Evolutionary conservation across 768 basidiomycete species (phyloP).

Genomic region (Lactarius evosmus): DNA sequence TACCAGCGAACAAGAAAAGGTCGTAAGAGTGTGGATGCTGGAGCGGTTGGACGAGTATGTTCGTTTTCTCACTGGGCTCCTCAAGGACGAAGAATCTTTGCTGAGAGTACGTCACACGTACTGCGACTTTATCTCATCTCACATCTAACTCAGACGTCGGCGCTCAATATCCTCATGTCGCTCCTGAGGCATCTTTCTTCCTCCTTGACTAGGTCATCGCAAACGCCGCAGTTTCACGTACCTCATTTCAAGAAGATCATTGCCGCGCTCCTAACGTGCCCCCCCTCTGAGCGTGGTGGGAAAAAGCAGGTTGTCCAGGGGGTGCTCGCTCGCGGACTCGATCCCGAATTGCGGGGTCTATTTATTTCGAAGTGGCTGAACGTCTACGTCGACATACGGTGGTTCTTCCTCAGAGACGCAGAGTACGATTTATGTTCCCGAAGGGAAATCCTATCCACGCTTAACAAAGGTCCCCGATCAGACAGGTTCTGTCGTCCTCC

Average conservation of each 20-base stretch:
- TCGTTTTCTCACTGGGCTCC: constrained; percentile 60
- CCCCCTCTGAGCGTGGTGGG: constrained; percentile 41
- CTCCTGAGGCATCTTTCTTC: constrained; percentile 76
- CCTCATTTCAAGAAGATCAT: constrained; percentile 66
- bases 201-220: constrained; percentile 44
- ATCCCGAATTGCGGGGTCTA: constrained; percentile 56
- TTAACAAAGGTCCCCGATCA: constrained; percentile 33
- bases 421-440: constrained; percentile 44
- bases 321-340: constrained; percentile 40
- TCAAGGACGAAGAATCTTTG: constrained; percentile 73
- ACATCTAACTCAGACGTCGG: constrained; percentile 49
- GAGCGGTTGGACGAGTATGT: constrained; percentile 70
- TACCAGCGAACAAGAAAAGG: constrained; percentile 53
- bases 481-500: constrained; percentile 32
- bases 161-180: constrained; percentile 73
- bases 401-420: constrained; percentile 83
- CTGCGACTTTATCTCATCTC: neutral
- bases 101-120: constrained; percentile 55
- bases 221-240: constrained; percentile 63
- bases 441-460: neutral
- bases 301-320: constrained; percentile 28
- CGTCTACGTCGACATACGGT: constrained; percentile 78
- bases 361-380: constrained; percentile 75
- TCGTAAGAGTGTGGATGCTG: constrained; percentile 77
- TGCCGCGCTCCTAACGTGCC: constrained; percentile 58